phyloP scores from a whole-genome alignment of 768 basidiomycete genomes.

The Boletus sp. region DNA sequence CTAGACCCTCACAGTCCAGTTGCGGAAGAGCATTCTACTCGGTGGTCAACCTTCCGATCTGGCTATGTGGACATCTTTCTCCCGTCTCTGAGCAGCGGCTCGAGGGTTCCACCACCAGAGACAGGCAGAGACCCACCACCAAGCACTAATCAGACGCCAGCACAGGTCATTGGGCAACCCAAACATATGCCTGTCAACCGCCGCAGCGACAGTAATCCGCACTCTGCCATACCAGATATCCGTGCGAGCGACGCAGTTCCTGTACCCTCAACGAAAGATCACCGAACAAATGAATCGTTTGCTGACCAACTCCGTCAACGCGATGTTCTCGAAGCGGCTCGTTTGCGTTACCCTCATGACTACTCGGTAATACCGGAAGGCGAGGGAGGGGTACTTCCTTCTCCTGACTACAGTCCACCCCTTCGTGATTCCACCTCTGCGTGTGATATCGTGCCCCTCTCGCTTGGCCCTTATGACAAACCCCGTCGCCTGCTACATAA shows the following conservation, averaged over 20 bases:
- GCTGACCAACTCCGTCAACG: not conserved
- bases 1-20: not conserved
- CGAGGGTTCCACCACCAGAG: not conserved
- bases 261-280: not conserved
- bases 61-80: conserved; percentile 20
- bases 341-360: not conserved
- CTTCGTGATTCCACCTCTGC: not conserved
- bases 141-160: not conserved
- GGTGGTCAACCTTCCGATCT: conserved; percentile 28
- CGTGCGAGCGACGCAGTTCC: not conserved
- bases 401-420: not conserved
- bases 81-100: not conserved
- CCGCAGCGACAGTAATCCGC: not conserved
- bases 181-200: not conserved
- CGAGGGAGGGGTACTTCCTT: not conserved
- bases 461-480: conserved; percentile 36
- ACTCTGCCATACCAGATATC: not conserved
- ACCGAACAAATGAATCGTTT: not conserved
- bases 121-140: not conserved
- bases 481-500: conserved; percentile 38
- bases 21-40: not conserved
- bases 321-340: not conserved
- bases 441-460: conserved; percentile 8
- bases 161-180: not conserved
- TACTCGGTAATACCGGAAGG: not conserved